Percentiles rank a stretch among this genome's conserved stretches.
Conservation (phyloP, 768 basidiomycete genomes). For the Dacryopinax primogenitus region DNA sequence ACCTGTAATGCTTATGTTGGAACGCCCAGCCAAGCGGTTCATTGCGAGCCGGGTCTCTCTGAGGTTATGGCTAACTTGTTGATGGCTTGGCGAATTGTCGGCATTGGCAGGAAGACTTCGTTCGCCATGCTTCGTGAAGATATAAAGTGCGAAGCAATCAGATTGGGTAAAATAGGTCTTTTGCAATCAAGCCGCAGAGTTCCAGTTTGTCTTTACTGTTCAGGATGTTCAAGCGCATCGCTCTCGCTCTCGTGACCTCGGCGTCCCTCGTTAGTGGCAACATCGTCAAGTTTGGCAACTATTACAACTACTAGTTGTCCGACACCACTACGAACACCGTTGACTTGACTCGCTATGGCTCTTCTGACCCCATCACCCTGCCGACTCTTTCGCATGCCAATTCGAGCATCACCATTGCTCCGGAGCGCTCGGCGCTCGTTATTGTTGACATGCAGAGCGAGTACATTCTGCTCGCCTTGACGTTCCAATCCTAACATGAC, state of each 20-base stretch:
- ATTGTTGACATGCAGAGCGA: conserved; percentile 7
- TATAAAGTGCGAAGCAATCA: not conserved
- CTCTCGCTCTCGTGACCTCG: not conserved
- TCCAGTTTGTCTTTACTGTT: not conserved
- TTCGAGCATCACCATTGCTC: conserved; percentile 33
- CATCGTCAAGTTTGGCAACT: not conserved
- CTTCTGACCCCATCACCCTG: not conserved
- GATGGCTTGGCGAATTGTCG: not conserved
- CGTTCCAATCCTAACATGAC: not conserved
- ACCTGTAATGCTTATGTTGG: no score
- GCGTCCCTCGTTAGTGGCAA: not conserved
- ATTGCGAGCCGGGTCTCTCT: no score
- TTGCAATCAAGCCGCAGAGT: not conserved
- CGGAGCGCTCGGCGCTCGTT: not conserved
- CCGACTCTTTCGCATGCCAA: not conserved
- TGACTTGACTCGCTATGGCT: conserved; percentile 6
- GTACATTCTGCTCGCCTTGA: conserved; percentile 11
- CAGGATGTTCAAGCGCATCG: not conserved
- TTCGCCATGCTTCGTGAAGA: not conserved
- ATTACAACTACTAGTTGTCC: conserved; percentile 1
- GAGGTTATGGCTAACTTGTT: not conserved
- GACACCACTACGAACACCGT: not conserved
- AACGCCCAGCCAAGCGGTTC: no score
- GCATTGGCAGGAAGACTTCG: not conserved
- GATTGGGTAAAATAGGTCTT: not conserved